Evolutionary conservation across 345 rosid species (phyloP), one percentile per base, ranked within the genome.

Genomic region (Gossypium rotundifolium): DNA sequence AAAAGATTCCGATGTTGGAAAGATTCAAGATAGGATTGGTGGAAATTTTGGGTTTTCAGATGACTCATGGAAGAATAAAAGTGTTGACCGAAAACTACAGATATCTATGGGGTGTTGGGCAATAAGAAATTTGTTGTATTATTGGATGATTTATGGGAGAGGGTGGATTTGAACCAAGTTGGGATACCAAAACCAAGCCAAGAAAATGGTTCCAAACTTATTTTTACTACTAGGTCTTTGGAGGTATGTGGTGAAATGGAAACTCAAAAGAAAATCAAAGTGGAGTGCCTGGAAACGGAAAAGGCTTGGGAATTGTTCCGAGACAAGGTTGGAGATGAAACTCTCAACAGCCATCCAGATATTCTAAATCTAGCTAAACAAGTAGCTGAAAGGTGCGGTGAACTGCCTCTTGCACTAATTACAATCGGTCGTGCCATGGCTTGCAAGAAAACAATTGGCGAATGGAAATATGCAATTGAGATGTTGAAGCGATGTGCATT

Each of bases 261-360:
- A 3, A 80, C 80, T 44, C 46, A 0, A 78, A 27, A 55, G 42
- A 78, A 22, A 14, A 45, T 81, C 9, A 20, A 58, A 54, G 74
- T 81, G 16, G 70, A 78, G 71, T 82, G 82, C 52, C 42, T 85
- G 48, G 61, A 60, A 38, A 42, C 76, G 76, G 76, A 74, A 77
- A 49, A 65, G 1, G 82, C 80, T 45, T 82, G 84, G 84, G 78
- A 82, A 58, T 60, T 85, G 77, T 85, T 85, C 33, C 74, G 54
- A 70, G 62, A 54, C 13, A 79, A 55, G 11, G 25, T 55, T 55
- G 59, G 25, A 8, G 23, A 55, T 7, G 59, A 55, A 8, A 55
- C 25, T 3, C 51, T 80, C 10, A 67, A 72, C 20, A 55, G 60
- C 63, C 84, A 82, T 74, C 85, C 82, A 9, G 83, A 73, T 44